Conservation (phyloP, 805 yeast genomes). For the Zygotorulaspora florentina region DNA sequence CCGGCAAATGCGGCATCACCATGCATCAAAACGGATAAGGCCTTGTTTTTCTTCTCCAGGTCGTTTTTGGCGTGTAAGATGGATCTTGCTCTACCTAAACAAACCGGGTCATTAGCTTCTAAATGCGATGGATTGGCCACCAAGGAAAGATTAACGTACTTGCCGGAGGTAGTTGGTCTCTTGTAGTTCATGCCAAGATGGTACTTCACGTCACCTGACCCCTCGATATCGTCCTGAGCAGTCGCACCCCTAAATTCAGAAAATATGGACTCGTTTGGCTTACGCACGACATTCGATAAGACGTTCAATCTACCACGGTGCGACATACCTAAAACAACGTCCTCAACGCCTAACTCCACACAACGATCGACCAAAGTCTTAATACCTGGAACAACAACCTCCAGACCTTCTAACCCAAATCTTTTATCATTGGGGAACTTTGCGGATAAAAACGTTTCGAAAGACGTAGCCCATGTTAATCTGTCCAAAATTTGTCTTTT, state of each 20-base stretch:
- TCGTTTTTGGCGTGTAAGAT: slow-evolving; percentile 88
- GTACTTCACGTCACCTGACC: slow-evolving; percentile 98
- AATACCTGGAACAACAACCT: slow-evolving; percentile 93
- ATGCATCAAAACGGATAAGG: slow-evolving; percentile 87
- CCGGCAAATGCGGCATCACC: slow-evolving; percentile 99
- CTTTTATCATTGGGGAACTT: slow-evolving; percentile 98
- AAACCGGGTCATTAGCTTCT: slow-evolving; percentile 99
- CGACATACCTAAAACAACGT: slow-evolving; percentile 98
- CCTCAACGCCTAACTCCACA: slow-evolving; percentile 90
- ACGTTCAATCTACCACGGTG: slow-evolving; percentile 99
- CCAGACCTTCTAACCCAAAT: slow-evolving; percentile 98
- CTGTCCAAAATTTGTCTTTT: slow-evolving; percentile 96
- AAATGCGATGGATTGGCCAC: slow-evolving; percentile 99
- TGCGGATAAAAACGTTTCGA: slow-evolving; percentile 87
- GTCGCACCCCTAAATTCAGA: slow-evolving; percentile 92
- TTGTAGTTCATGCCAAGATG: slow-evolving; percentile 99
- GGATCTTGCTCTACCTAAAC: slow-evolving; percentile 96
- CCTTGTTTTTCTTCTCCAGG: slow-evolving; percentile 75
- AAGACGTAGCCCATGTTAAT: slow-evolving; percentile 92
- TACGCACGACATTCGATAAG: slow-evolving; percentile 96
- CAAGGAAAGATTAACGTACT: slow-evolving; percentile 86
- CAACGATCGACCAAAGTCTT: slow-evolving; percentile 92
- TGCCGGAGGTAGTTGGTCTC: slow-evolving; percentile 98
- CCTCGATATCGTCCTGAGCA: slow-evolving; percentile 71
- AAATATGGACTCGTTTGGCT: slow-evolving; percentile 96